phyloP scores from a whole-genome alignment of 1,284 basidiomycete species.

The Microbotryum silenes-acaulis region DNA sequence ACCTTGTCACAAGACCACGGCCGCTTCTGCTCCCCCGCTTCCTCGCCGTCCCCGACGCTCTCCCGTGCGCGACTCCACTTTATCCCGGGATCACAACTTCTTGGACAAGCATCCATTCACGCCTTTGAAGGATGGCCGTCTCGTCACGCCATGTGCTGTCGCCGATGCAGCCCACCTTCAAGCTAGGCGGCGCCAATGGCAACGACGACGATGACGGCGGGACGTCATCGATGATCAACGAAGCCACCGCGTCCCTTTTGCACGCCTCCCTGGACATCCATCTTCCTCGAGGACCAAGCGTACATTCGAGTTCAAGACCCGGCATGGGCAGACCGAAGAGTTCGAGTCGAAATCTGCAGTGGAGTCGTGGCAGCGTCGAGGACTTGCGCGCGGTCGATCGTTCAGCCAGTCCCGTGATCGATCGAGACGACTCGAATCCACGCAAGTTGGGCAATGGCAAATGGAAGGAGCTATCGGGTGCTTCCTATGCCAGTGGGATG shows the following conservation, averaged over 20 bases:
- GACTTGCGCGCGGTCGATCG: constrained; percentile 7
- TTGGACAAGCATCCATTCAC: too few species aligned
- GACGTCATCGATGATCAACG: background rate
- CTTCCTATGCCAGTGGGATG: background rate
- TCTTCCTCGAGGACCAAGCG: background rate
- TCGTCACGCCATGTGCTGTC: too few species aligned
- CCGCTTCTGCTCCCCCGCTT: too few species aligned
- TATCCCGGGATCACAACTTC: too few species aligned
- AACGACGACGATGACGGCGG: too few species aligned
- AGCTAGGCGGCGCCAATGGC: too few species aligned
- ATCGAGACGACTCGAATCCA: background rate
- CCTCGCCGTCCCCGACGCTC: too few species aligned
- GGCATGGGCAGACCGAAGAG: background rate
- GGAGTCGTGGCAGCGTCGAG: constrained; percentile 11
- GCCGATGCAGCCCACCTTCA: too few species aligned
- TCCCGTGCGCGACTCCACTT: too few species aligned
- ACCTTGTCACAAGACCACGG: too few species aligned
- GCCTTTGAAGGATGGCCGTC: too few species aligned
- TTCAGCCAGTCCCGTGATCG: background rate
- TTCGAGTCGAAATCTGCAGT: background rate
- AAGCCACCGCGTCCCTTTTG: background rate
- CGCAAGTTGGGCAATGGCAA: background rate
- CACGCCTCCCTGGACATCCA: constrained; percentile 3
- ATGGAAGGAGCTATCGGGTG: background rate
- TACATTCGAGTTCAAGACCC: background rate